Percentiles rank a stretch among this genome's conserved stretches.
Conservation (phyloP, 2,329 filamentous ascomycete genomes). For the Ophiostoma angusticollis region DNA sequence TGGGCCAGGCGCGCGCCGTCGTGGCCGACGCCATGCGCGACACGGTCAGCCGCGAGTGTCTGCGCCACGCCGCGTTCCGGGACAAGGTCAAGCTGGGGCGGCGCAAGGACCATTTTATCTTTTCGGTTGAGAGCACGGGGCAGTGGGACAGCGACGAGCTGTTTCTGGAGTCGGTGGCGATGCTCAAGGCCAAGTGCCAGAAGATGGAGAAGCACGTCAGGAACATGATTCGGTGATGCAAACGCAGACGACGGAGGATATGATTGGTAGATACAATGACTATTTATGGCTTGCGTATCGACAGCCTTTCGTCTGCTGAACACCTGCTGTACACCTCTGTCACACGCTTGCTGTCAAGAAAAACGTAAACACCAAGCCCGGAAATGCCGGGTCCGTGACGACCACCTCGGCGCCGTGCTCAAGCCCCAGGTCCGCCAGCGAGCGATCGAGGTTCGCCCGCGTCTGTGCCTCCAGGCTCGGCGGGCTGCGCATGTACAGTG, state of each 20-base stretch:
- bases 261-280: slow-evolving; percentile 3
- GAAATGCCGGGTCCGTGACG: slow-evolving; percentile 86
- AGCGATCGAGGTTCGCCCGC: slow-evolving; percentile 66
- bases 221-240: slow-evolving; percentile 42
- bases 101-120: slow-evolving; percentile 92
- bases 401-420: slow-evolving; percentile 74
- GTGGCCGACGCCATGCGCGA: slow-evolving; percentile 84
- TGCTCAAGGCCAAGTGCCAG: slow-evolving; percentile 74
- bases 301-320: neutral
- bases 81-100: slow-evolving; percentile 90
- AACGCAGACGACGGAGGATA: neutral
- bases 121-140: slow-evolving; percentile 84
- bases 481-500: slow-evolving; percentile 80
- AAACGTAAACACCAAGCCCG: slow-evolving; percentile 54
- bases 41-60: slow-evolving; percentile 83
- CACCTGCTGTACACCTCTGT: neutral
- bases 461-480: slow-evolving; percentile 74
- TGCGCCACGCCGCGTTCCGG: slow-evolving; percentile 86
- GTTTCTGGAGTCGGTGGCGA: slow-evolving; percentile 78
- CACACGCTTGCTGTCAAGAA: slow-evolving; percentile 33
- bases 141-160: slow-evolving; percentile 91
- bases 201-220: slow-evolving; percentile 58
- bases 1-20: slow-evolving; percentile 75
- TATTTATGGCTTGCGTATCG: neutral
- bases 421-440: slow-evolving; percentile 58